These are phyloP conservation scores for Clavispora phyllophila DNA, from an alignment of 805 yeast species.

Conservation along the genomic window DNA sequence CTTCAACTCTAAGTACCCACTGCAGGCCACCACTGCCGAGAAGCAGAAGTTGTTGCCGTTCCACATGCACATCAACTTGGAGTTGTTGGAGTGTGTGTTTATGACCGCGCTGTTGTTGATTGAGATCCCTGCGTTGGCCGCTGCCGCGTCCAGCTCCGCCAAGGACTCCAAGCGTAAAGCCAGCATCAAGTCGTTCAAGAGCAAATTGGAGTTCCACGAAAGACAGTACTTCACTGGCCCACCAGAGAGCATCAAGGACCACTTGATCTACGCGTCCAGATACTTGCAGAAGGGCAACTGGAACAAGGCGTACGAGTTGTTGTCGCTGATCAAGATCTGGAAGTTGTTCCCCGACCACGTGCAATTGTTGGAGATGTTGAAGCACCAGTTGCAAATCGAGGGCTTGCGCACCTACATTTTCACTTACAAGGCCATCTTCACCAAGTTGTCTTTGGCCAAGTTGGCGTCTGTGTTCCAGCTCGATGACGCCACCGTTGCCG, in stretches of 20 bases:
- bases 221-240: conserved; percentile 96
- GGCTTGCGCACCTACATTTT: conserved; percentile 91
- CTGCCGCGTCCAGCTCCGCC: conserved; percentile 48
- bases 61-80: conserved; percentile 97
- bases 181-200: conserved; percentile 78
- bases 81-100: conserved; percentile 89
- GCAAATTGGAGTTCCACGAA: conserved; percentile 87
- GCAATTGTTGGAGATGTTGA: conserved; percentile 64
- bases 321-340: conserved; percentile 83
- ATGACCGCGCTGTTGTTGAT: conserved; percentile 83
- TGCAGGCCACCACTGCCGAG: conserved; percentile 53
- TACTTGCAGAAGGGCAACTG: conserved; percentile 87
- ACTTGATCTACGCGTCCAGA: conserved; percentile 86
- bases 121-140: conserved; percentile 85
- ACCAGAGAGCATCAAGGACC: conserved; percentile 93
- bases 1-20: conserved; percentile 58
- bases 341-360: conserved; percentile 67
- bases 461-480: conserved; percentile 67
- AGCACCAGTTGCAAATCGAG: conserved; percentile 76
- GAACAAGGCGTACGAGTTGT: conserved; percentile 67
- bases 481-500: conserved; percentile 47
- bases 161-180: conserved; percentile 55
- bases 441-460: conserved; percentile 64
- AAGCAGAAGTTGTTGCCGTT: conserved; percentile 85
- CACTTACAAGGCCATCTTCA: conserved; percentile 72